Percentiles rank a stretch among this genome's conserved stretches.
phyloP scores from a whole-genome alignment of 2,329 filamentous ascomycete species.

The Xylariaceae sp. region DNA sequence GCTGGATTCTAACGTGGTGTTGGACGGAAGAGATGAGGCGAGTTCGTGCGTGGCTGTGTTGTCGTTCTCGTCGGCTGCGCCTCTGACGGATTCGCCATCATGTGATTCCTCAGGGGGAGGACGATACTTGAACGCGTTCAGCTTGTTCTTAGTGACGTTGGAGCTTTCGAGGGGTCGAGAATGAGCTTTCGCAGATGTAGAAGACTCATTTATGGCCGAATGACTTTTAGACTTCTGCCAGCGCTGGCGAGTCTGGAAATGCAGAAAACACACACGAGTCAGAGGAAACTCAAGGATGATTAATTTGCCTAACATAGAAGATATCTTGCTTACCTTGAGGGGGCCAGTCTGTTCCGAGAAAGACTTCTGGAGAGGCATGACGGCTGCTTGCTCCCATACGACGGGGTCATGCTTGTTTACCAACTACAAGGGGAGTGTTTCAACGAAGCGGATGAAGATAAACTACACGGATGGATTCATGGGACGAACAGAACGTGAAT shows the following conservation, averaged over 20 bases:
- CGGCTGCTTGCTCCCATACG: slow-evolving; percentile 10
- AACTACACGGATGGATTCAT: not conserved
- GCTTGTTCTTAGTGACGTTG: slow-evolving; percentile 54
- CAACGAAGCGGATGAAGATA: not conserved
- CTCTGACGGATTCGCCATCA: slow-evolving; percentile 20
- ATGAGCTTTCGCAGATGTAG: slow-evolving; percentile 26
- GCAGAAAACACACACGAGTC: not conserved
- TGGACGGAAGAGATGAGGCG: slow-evolving; percentile 3
- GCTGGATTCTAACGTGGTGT: slow-evolving; percentile 17
- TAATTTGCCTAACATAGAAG: not conserved
- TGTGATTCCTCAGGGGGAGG: slow-evolving; percentile 30
- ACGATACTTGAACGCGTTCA: slow-evolving; percentile 53
- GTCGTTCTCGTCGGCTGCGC: slow-evolving; percentile 8
- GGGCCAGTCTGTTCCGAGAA: slow-evolving; percentile 37
- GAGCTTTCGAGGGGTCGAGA: slow-evolving; percentile 45
- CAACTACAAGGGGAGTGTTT: not conserved
- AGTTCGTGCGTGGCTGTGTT: not conserved
- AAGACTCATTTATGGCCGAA: slow-evolving; percentile 36
- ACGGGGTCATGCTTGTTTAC: slow-evolving; percentile 22
- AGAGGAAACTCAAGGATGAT: not conserved
- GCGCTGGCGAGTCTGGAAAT: slow-evolving; percentile 31
- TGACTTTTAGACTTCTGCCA: slow-evolving; percentile 54
- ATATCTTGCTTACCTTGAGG: slow-evolving; percentile 26
- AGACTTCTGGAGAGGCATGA: slow-evolving; percentile 40
- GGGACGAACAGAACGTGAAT: not conserved